Conservation (phyloP, 148 eudicot genomes). For the Fallopia convolvulus region DNA sequence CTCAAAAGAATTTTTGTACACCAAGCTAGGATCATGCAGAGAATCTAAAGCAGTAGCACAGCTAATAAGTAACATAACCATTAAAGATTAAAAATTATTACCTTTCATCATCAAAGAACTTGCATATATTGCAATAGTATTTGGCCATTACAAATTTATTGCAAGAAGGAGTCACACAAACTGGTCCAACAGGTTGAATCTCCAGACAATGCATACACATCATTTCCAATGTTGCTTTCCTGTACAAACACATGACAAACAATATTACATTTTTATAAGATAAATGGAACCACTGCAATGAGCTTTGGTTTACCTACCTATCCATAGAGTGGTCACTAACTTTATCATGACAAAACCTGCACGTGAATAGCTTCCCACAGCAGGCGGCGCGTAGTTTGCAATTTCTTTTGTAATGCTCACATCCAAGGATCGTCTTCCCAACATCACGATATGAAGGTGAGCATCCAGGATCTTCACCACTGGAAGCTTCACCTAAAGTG, state of each 20-base stretch:
- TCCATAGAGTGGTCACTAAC: conserved; percentile 98
- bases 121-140: conserved; percentile 83
- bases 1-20: neutral
- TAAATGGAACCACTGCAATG: neutral
- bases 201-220: conserved; percentile 88
- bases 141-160: conserved; percentile 70
- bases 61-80: neutral
- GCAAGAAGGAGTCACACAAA: conserved; percentile 77
- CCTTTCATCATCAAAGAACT: conserved; percentile 96
- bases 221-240: conserved; percentile 95
- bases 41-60: neutral
- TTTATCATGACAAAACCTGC: conserved; percentile 94
- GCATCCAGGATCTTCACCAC: conserved; percentile 44
- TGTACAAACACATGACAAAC: conserved; percentile 19
- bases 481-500: conserved; percentile 52
- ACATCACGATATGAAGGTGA: conserved; percentile 73
- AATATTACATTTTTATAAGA: neutral
- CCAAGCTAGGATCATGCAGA: neutral
- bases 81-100: conserved; percentile 13
- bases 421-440: conserved; percentile 60
- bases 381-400: conserved; percentile 96
- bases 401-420: conserved; percentile 95
- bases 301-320: conserved; percentile 33
- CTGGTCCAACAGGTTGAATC: conserved; percentile 81
- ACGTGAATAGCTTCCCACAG: conserved; percentile 77